Conservation (phyloP, 2,329 filamentous ascomycete species). For the Cladosporium colombiae region DNA sequence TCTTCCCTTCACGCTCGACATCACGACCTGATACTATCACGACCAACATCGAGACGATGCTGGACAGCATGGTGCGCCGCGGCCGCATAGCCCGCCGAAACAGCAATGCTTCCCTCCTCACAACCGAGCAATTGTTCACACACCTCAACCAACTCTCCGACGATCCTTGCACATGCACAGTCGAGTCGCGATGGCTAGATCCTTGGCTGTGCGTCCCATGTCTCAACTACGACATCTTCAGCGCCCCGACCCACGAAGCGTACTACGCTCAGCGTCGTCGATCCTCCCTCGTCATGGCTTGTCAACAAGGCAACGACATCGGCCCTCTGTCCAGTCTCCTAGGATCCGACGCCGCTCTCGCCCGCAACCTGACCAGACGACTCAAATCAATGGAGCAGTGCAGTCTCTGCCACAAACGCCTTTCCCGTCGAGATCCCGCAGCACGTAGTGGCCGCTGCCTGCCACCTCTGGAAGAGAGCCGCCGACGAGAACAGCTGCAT, state of each 20-base stretch:
- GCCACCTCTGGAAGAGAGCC: slow-evolving; percentile 11
- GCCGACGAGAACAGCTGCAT: slow-evolving; percentile 1
- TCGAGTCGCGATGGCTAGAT: slow-evolving; percentile 21
- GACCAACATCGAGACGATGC: slow-evolving; percentile 20
- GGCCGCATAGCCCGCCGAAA: slow-evolving; percentile 9
- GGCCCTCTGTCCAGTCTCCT: slow-evolving; percentile 11
- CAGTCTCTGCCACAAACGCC: slow-evolving; percentile 13
- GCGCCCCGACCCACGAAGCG: slow-evolving; percentile 19
- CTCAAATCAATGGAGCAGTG: slow-evolving; percentile 19
- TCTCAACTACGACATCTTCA: slow-evolving; percentile 19
- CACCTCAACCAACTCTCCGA: slow-evolving; percentile 15
- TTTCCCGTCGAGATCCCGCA: slow-evolving; percentile 10
- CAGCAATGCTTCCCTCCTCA: slow-evolving; percentile 12
- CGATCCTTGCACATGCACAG: slow-evolving; percentile 15
- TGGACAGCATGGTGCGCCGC: slow-evolving; percentile 19
- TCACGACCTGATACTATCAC: slow-evolving; percentile 13
- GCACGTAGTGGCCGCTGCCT: slow-evolving; percentile 16
- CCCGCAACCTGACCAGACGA: neutral
- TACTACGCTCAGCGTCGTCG: slow-evolving; percentile 10
- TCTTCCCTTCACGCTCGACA: slow-evolving; percentile 17
- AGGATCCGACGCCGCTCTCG: neutral
- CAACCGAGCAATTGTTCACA: slow-evolving; percentile 16
- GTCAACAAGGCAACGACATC: slow-evolving; percentile 18
- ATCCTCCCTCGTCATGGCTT: slow-evolving; percentile 1
- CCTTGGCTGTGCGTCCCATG: slow-evolving; percentile 20